These are phyloP conservation scores for Neurospora sp. DNA, from an alignment of 495 filamentous ascomycete genomes.

Conservation along the genomic window DNA sequence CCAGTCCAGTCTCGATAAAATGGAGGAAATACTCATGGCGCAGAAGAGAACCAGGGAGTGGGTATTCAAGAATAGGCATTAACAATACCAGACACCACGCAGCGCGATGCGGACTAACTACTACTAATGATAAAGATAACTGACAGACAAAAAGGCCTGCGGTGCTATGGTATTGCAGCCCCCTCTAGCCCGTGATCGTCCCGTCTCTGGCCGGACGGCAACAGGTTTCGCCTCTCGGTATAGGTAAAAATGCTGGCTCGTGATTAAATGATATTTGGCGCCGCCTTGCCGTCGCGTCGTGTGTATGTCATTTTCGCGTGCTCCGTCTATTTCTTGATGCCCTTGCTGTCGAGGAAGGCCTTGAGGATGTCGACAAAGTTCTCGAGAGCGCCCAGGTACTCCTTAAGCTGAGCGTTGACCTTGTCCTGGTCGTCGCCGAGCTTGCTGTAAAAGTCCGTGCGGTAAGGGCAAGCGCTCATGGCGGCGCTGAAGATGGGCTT, in stretches of 20 bases:
- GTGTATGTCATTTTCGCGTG: slow-evolving; percentile 15
- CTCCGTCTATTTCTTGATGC: slow-evolving; percentile 56
- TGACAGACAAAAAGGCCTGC: neutral
- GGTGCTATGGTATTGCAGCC: neutral
- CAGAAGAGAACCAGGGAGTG: neutral
- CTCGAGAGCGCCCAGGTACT: slow-evolving; percentile 68
- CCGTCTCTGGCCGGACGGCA: neutral
- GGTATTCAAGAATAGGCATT: neutral
- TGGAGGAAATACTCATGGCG: neutral
- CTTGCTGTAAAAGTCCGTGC: slow-evolving; percentile 82
- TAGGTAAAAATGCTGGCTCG: neutral
- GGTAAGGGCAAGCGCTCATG: slow-evolving; percentile 86
- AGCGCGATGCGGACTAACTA: neutral
- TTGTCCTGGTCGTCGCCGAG: slow-evolving; percentile 56
- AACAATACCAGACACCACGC: neutral
- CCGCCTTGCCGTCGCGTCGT: neutral
- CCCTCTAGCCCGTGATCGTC: neutral
- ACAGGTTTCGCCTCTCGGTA: neutral
- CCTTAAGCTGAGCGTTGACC: slow-evolving; percentile 48
- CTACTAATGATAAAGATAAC: neutral
- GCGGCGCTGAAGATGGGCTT: slow-evolving; percentile 86
- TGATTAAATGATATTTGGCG: neutral
- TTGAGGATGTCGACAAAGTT: slow-evolving; percentile 66
- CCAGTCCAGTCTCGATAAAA: neutral
- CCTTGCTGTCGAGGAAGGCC: slow-evolving; percentile 55